Base-by-base conservation (phyloP, 1,284 basidiomycete species). In the Rhodotorula sp. region DNA sequence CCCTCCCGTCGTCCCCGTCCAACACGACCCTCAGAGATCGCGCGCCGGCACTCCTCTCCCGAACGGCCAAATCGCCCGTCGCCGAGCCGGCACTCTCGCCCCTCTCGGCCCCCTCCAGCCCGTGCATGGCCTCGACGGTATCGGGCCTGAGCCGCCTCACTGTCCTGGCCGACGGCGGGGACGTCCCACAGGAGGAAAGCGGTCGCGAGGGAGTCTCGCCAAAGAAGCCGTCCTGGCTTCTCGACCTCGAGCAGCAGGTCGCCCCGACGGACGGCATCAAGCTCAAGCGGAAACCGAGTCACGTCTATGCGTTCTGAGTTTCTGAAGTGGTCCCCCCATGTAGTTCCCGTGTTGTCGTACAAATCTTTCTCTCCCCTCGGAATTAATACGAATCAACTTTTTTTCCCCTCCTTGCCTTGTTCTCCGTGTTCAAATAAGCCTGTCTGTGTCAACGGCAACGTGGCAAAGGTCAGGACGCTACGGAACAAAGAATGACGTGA, bases 51-150 rank as follows among this genome's bases (percentile, higher is more conserved):
- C 34, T 26, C 43, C 46, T 48, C 26, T 54, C 43, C 15, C 21
- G 61, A 23, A 49, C 48, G 49, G 39, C n/a, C 26, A 64, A 64
- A 43, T 56, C 51, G 16, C 63, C 63, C 20, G 63, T 54, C 20
- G 63, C 63, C 39, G n/a, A 56, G 23, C 46, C 60, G 4, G 54
- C 54, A 14, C 26, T 64, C 20, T 57, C 54, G 23, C 56, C 57
- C 4, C 67, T 70, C 29, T 56, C 57, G 52, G 59, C 61, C 20
- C 65, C 68, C 5, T 66, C 68, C 34, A 58, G 54, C 29, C 58
- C 48, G 20, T 51, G 57, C 10, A 49, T 62, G 49, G 23, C 26
- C 59, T 3, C 8, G 47, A 34, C 43, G 43, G 26, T 56, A 6
- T 56, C 16, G 51, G 15, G 5, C 39, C 39, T 31, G 26, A 47